These are phyloP conservation scores for Bretziella fagacearum DNA, from an alignment of 2,329 filamentous ascomycete species.

Conservation along the genomic window DNA sequence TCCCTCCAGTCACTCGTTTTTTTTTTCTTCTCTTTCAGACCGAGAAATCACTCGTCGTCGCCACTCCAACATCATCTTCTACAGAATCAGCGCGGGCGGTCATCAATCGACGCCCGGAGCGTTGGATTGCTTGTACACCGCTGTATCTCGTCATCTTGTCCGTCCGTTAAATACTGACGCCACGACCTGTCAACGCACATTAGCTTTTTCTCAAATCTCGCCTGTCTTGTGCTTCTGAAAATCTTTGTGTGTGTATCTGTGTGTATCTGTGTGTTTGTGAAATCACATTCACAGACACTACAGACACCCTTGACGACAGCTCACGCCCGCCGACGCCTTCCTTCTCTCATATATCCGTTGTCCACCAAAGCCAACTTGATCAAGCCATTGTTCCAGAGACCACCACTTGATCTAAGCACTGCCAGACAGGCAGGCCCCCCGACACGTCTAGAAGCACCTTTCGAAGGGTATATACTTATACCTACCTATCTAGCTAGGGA, in stretches of 20 bases:
- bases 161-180: neutral
- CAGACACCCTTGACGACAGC: no score
- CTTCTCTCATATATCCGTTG: neutral
- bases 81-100: no score
- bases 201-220: neutral
- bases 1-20: no score
- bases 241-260: neutral
- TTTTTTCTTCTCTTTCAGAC: no score
- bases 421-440: constrained; percentile 2
- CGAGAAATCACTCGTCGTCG: no score
- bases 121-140: constrained; percentile 1
- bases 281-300: neutral
- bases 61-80: no score
- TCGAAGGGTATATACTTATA: neutral
- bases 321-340: no score
- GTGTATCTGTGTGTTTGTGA: neutral
- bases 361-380: neutral
- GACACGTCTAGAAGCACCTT: constrained; percentile 5
- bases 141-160: neutral
- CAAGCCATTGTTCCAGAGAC: neutral
- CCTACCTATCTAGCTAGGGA: neutral
- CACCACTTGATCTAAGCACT: constrained; percentile 1
- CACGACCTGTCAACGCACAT: neutral
- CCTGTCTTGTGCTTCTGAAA: neutral
- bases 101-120: neutral